Percentiles rank a stretch among this genome's conserved stretches.
Evolutionary conservation across 345 rosid genomes (phyloP).

Genomic region (Iberis pinnata): DNA sequence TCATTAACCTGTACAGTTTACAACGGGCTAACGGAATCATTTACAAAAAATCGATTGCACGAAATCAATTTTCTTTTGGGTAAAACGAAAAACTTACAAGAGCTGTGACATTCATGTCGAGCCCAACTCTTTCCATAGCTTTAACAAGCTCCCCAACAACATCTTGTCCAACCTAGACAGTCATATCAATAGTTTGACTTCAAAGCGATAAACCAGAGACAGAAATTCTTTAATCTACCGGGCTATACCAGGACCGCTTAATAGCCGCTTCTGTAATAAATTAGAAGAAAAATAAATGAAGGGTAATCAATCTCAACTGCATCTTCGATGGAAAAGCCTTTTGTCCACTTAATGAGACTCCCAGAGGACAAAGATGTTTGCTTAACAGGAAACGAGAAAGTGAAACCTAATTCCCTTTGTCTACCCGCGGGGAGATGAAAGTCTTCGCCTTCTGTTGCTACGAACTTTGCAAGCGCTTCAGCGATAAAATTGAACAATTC

Average conservation of each 20-base stretch:
- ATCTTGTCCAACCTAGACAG: slow-evolving; percentile 71
- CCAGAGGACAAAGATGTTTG: slow-evolving; percentile 81
- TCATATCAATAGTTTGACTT: not conserved
- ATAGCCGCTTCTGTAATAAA: too few species aligned
- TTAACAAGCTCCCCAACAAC: slow-evolving; percentile 75
- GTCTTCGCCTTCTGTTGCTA: slow-evolving; percentile 60
- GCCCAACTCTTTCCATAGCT: slow-evolving; percentile 73
- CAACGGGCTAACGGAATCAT: not conserved
- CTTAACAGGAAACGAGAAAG: slow-evolving; percentile 94
- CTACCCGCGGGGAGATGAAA: slow-evolving; percentile 51
- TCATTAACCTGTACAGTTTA: slow-evolving; percentile 66
- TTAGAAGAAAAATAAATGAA: not conserved
- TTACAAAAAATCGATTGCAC: slow-evolving; percentile 6
- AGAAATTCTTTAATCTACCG: too few species aligned
- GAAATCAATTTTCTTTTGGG: too few species aligned
- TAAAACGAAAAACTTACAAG: slow-evolving; percentile 44
- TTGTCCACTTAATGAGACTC: slow-evolving; percentile 86
- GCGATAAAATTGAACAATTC: slow-evolving; percentile 67
- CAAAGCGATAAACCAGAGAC: too few species aligned
- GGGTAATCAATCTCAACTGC: slow-evolving; percentile 39
- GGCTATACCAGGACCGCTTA: too few species aligned
- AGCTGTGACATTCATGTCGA: slow-evolving; percentile 84
- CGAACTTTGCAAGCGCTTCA: slow-evolving; percentile 66
- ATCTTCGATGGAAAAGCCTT: slow-evolving; percentile 84
- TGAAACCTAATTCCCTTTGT: slow-evolving; percentile 86